Base-by-base conservation (phyloP, 352 stramenopile genomes). In the Phytophthora rubi region DNA sequence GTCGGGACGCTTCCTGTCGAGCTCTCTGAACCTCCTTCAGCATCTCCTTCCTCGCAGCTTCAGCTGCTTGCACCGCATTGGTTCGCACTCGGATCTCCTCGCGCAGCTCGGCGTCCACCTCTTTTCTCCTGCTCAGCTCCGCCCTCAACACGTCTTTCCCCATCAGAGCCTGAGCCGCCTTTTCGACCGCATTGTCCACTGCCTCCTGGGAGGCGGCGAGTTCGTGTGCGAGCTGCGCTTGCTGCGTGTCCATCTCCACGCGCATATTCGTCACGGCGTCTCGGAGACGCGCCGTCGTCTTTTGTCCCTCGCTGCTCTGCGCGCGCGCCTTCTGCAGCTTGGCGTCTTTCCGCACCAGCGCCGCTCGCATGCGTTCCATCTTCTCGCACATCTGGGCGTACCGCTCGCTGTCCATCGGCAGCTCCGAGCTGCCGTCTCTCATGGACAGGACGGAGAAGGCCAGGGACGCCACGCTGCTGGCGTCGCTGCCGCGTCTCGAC, bases 361-460 rank as follows among this genome's bases (percentile, higher is more conserved):
- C 70, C 18, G 60, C 51, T n/a, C 70, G 70, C 60, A 79, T 53
- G 1, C 42, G 62, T 68, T 89, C 77, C 47, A 88, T 70, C 26
- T 80, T 78, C 15, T 64, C 53, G 54, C 83, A 91, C 21, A 87
- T 68, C 10, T 51, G 59, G 23, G 78, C 78, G 59, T 81, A 91
- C 7, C 67, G 79, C 39, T 80, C 57, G 21, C 63, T 73, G 54
- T 82, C 75, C 47, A 89, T 61, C 0, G 76, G 64, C 16, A 81
- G 32, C 28, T 60, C 58, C n/a, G 74, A 70, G 52, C 21, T 59
- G 7, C 49, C 35, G 44, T 60, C 54, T 10, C 55, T 23, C 12
- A 54, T 53, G 2, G 74, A 75, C 61, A 82, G 33, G 10, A 70
- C 65, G 13, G 76, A 82, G 16, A 74, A 61, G 1, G 62, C 68